A percentile compares a stretch with the other conserved stretches of the same genome.
Conservation (phyloP, 2,329 filamentous ascomycete genomes). For the Myriosclerotinia curreyana region DNA sequence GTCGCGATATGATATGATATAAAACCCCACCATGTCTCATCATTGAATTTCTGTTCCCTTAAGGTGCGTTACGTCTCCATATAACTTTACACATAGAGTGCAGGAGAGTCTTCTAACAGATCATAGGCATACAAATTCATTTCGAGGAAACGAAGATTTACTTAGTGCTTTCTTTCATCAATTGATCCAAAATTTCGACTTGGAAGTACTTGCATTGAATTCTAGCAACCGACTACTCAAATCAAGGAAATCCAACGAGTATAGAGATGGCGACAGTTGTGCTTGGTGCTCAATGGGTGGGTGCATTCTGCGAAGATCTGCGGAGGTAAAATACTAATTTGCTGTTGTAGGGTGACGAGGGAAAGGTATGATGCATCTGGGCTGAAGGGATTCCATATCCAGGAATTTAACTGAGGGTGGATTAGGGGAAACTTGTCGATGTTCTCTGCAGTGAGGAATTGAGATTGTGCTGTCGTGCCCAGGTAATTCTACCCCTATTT, state of each 20-base stretch:
- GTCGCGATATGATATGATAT: constrained; percentile 8
- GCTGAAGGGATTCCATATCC: background rate
- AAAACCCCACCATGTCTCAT: constrained; percentile 17
- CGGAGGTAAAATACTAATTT: constrained; percentile 13
- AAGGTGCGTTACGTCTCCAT: constrained; percentile 23
- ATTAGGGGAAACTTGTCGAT: constrained; percentile 58
- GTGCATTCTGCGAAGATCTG: constrained; percentile 38
- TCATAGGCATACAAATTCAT: constrained; percentile 14
- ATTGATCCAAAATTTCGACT: background rate
- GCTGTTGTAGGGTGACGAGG: constrained; percentile 20
- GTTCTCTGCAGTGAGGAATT: constrained; percentile 36
- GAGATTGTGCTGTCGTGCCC: constrained; percentile 21
- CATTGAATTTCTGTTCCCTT: constrained; percentile 22
- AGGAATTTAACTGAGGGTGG: constrained; percentile 22
- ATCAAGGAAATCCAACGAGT: constrained; percentile 27
- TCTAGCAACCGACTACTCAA: background rate
- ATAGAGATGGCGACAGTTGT: constrained; percentile 47
- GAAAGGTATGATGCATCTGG: constrained; percentile 16
- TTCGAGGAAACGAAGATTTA: background rate
- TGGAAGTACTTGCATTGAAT: background rate
- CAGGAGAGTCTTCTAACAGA: constrained; percentile 20
- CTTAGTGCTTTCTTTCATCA: constrained; percentile 9
- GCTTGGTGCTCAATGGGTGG: constrained; percentile 56
- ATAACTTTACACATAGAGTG: constrained; percentile 18
- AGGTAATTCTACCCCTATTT: constrained; percentile 7